A percentile compares a stretch with the other conserved stretches of the same genome.
phyloP scores from a whole-genome alignment of 306 rosid genomes.

The Urtica urens region DNA sequence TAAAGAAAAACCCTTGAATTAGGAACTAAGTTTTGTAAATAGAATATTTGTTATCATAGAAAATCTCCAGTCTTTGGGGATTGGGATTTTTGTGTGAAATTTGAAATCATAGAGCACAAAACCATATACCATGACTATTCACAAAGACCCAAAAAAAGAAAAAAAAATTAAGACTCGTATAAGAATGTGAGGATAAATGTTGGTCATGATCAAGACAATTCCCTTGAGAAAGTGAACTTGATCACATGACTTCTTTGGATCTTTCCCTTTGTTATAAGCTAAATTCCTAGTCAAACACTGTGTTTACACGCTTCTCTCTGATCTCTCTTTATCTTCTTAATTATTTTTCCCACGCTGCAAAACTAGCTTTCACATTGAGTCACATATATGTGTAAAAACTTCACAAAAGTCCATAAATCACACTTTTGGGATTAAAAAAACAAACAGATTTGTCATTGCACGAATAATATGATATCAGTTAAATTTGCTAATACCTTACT shows the following conservation, averaged over 20 bases:
- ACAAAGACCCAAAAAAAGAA: neutral
- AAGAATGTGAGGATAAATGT: conserved; percentile 17
- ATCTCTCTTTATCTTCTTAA: neutral
- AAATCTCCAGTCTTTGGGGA: neutral
- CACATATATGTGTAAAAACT: neutral
- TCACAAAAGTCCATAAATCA: too few species aligned
- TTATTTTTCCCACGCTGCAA: neutral
- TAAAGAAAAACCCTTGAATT: neutral
- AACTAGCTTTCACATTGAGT: neutral
- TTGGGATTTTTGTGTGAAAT: conserved; percentile 14
- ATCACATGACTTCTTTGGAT: conserved; percentile 17
- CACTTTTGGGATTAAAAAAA: too few species aligned
- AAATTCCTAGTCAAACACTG: neutral
- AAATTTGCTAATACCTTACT: too few species aligned
- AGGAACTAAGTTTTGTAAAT: neutral
- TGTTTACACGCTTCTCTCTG: neutral
- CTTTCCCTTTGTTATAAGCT: conserved; percentile 2
- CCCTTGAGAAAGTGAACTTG: conserved; percentile 11
- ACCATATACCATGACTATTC: conserved; percentile 3
- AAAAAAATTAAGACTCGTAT: neutral
- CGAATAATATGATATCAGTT: too few species aligned
- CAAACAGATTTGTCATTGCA: too few species aligned
- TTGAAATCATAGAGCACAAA: conserved; percentile 17
- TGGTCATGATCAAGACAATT: conserved; percentile 17
- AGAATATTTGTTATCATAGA: conserved; percentile 6